phyloP scores from a whole-genome alignment of 768 basidiomycete genomes.

The Phaffia tasmanica region DNA sequence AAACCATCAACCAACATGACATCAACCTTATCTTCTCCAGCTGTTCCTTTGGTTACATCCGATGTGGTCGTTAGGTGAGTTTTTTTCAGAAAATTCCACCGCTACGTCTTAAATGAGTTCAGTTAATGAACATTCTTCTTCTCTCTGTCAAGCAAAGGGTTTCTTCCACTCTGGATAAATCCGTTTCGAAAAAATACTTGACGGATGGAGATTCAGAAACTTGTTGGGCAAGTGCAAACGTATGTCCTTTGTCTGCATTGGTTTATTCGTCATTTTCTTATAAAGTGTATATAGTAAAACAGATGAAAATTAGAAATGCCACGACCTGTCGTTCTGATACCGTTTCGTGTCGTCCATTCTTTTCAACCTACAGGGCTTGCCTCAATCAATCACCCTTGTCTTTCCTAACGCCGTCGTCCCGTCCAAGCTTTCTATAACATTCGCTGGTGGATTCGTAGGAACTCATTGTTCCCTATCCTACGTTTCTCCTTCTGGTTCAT shows the following conservation, averaged over 20 bases:
- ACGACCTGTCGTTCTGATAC: background rate
- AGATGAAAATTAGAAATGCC: background rate
- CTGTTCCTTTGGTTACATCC: background rate
- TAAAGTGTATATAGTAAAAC: too few relatives aligned
- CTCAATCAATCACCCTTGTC: constrained; percentile 19
- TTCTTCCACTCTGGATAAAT: constrained; percentile 27
- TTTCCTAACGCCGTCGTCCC: constrained; percentile 17
- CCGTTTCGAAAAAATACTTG: constrained; percentile 24
- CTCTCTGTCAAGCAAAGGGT: constrained; percentile 15
- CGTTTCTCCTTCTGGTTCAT: background rate
- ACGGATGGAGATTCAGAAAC: constrained; percentile 24
- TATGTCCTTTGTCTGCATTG: background rate
- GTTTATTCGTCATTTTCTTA: background rate
- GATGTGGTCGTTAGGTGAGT: constrained; percentile 19
- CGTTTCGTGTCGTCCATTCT: background rate
- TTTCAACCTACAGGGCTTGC: constrained; percentile 18
- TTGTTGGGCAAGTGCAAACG: constrained; percentile 25
- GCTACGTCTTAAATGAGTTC: background rate
- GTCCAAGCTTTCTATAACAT: constrained; percentile 12
- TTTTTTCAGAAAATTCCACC: background rate
- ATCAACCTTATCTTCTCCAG: too few relatives aligned
- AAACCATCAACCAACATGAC: too few relatives aligned
- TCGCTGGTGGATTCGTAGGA: constrained; percentile 25
- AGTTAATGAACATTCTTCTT: background rate
- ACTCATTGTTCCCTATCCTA: constrained; percentile 22